Evolutionary conservation across 768 basidiomycete genomes (phyloP), one percentile per base, ranked within the genome.

Genomic region (Tubosaeta sp.): DNA sequence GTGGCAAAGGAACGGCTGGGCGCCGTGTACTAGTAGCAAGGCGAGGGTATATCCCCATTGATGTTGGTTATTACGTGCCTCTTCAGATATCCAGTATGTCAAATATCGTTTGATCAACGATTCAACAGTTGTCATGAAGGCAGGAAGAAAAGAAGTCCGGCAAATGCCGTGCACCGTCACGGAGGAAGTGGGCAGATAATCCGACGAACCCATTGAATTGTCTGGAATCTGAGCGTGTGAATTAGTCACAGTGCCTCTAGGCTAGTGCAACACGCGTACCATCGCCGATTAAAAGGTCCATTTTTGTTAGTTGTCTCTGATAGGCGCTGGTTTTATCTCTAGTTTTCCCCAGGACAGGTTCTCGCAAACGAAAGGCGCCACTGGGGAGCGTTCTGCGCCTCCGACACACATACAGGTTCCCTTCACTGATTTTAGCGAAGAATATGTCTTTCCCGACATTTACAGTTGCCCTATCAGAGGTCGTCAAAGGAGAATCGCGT

Each of bases 401-500:
- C 22, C 45, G 2, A 46, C 29, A 35, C 47, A 22, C 38, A 35
- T 27, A 48, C 53, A 37, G 25, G 35, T 48, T 35, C 44, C 3
- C 45, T 31, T 25, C 46, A 57, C 37, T 34, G 49, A 33, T 11
- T n/a, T 35, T 37, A 42, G 31, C 51, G 25, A 45, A 35, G 22
- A 33, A 46, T 42, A 65, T 65, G 65, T 39, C 63, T 17, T 12
- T 42, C 26, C 46, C 58, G 31, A 56, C 17, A 43, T 80, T 81
- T 63, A 70, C 61, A n/a, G 72, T 76, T 53, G 66, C 69, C 55
- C 44, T 72, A 29, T 65, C 68, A 52, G 69, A 70, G 37, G 57
- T 55, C 51, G 55, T 60, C 48, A 75, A 76, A 48, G 63, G 62
- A 50, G 65, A 56, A 33, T 71, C 75, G 58, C 85, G 85, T 60